Evolutionary conservation across 192 early-diverging fungal genomes (phyloP), one percentile per base, ranked within the genome.

Genomic region (Gamsiella multidivaricata): DNA sequence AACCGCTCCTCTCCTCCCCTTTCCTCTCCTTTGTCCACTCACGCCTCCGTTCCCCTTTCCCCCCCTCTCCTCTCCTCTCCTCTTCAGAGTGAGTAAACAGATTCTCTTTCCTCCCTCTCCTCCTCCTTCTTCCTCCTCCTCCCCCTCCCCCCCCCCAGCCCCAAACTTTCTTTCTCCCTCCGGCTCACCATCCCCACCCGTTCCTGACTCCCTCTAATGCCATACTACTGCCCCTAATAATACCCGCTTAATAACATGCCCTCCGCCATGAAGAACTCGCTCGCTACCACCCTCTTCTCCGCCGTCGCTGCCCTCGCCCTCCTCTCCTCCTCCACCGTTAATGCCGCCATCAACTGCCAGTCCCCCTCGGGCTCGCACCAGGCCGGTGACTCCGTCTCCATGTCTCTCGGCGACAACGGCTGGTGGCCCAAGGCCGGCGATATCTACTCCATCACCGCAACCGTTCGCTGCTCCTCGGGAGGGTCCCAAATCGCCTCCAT

Each of bases 371-470:
- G 71, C 31, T 33, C 54, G 14, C 33, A 50, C n/a, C 50, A 57
- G 11, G 61, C 52, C 8, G 70, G 70, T 0, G 46, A 73, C 33
- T 31, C 33, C 5, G 70, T 73, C 36, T 14, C 32, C 3, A n/a
- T 73, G n/a, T 39, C 33, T 15, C 37, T 63, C 3, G 42, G 61
- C 18, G 70, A 64, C 33, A 73, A 52, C 34, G 56, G 54, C 12
- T 73, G 54, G 62, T 73, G 62, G 70, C 70, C 70, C 7, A 51
- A 31, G 54, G 46, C 62, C 4, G 5, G 29, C 2, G 61, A 65
- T 43, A 62, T 73, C 12, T 59, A 65, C 14, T 53, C 62, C 3
- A 43, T 65, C 55, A 54, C 55, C 14, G 71, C 71, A 37, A 66
- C 25, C 29, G 51, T 66, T 39, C 32, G 36, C 31, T 65, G 62